Percentiles rank a stretch among this genome's conserved stretches.
phyloP scores from a whole-genome alignment of 1,139 yeast species.

The Scheffersomyces quercinus region DNA sequence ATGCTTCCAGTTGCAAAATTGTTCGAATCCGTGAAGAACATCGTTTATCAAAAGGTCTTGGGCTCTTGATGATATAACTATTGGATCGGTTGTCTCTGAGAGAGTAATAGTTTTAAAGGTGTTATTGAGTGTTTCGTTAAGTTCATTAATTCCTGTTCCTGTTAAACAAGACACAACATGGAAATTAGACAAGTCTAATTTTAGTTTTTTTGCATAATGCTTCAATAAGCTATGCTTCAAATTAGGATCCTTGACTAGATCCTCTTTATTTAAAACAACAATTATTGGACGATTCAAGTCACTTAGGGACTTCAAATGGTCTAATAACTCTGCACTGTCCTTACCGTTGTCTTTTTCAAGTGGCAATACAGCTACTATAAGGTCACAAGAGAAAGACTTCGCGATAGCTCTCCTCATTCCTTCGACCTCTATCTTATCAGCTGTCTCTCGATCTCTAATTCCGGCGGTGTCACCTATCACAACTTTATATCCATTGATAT shows the following conservation, averaged over 20 bases:
- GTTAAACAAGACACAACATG: constrained; percentile 63
- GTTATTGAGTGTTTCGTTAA: constrained; percentile 39
- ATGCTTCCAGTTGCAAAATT: constrained; percentile 52
- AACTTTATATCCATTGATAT: constrained; percentile 82
- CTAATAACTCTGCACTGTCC: constrained; percentile 25
- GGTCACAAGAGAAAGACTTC: constrained; percentile 59
- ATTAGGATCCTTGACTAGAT: constrained; percentile 40
- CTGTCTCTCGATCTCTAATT: constrained; percentile 50
- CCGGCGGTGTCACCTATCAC: constrained; percentile 95
- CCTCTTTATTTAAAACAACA: constrained; percentile 62
- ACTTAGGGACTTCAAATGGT: constrained; percentile 34
- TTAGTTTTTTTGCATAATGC: constrained; percentile 20
- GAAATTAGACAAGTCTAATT: constrained; percentile 30
- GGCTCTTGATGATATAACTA: constrained; percentile 72
- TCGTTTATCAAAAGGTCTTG: constrained; percentile 72
- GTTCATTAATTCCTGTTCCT: constrained; percentile 53
- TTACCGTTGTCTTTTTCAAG: constrained; percentile 17
- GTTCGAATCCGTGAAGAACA: constrained; percentile 69
- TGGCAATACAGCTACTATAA: constrained; percentile 58
- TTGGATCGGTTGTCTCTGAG: constrained; percentile 56
- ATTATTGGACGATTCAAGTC: constrained; percentile 29
- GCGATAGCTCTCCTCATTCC: constrained; percentile 79
- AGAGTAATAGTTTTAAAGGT: constrained; percentile 52
- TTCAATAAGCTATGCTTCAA: constrained; percentile 18
- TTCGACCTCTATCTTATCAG: constrained; percentile 69